Conservation (phyloP, 352 stramenopile genomes). For the Poterioochromonas sp. region DNA sequence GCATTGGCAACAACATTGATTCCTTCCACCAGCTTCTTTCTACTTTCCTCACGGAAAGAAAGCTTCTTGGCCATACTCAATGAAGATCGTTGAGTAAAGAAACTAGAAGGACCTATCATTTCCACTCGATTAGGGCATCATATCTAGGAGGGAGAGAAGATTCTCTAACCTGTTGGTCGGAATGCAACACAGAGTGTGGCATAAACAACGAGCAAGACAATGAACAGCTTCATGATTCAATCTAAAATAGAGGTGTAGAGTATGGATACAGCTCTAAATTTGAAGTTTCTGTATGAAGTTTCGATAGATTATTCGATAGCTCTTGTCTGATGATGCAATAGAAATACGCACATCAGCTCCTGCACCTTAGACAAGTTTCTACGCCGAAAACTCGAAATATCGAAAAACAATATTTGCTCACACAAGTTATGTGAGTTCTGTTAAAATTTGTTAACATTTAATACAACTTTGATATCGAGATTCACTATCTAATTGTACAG, state of each 20-base stretch:
- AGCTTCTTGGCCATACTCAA: slow-evolving; percentile 55
- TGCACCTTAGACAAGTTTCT: no score
- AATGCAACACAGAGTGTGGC: background rate
- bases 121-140: background rate
- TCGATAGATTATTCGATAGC: no score
- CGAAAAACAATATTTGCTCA: no score
- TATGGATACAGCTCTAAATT: background rate
- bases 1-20: slow-evolving; percentile 57
- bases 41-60: slow-evolving; percentile 61
- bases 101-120: background rate
- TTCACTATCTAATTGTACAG: no score
- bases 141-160: background rate
- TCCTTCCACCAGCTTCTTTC: slow-evolving; percentile 59
- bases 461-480: no score
- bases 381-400: no score
- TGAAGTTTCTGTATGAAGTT: background rate
- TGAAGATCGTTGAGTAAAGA: background rate
- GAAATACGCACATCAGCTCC: no score
- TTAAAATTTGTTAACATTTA: no score
- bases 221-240: slow-evolving; percentile 9
- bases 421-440: no score
- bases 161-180: background rate
- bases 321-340: no score
- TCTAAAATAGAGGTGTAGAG: background rate
- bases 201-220: background rate